These are phyloP conservation scores for Macrolepiota albuminosa DNA, from an alignment of 768 basidiomycete species.

Conservation along the genomic window DNA sequence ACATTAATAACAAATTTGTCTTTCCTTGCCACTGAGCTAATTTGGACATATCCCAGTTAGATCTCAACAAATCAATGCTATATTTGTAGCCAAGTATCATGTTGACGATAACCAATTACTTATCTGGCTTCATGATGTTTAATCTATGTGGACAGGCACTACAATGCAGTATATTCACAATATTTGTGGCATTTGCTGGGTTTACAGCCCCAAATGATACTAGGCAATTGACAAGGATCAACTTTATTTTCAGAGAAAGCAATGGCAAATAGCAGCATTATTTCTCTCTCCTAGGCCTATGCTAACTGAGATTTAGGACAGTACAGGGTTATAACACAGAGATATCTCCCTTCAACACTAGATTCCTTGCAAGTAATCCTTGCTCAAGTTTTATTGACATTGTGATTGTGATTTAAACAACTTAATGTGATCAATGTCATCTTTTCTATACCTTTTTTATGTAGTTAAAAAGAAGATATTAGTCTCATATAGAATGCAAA, in stretches of 20 bases:
- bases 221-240: constrained; percentile 36
- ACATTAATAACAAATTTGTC: no score
- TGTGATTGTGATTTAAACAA: constrained; percentile 18
- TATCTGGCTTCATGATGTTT: constrained; percentile 35
- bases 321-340: constrained; percentile 33
- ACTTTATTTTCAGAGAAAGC: constrained; percentile 49
- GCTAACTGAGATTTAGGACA: constrained; percentile 25
- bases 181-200: constrained; percentile 49
- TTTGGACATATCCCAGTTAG: no score
- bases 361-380: constrained; percentile 51
- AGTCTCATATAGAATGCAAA: no score
- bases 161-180: constrained; percentile 34
- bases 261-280: constrained; percentile 37
- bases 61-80: constrained; percentile 36
- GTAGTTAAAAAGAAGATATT: constrained; percentile 36
- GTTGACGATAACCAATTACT: constrained; percentile 23
- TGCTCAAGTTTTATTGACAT: constrained; percentile 48
- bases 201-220: constrained; percentile 38
- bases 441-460: background rate
- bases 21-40: no score
- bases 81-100: constrained; percentile 37
- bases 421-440: background rate
- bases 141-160: constrained; percentile 41
- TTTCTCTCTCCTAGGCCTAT: background rate
- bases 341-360: constrained; percentile 41